Conservation (phyloP, 345 rosid species). For the Lepidium sativum region DNA sequence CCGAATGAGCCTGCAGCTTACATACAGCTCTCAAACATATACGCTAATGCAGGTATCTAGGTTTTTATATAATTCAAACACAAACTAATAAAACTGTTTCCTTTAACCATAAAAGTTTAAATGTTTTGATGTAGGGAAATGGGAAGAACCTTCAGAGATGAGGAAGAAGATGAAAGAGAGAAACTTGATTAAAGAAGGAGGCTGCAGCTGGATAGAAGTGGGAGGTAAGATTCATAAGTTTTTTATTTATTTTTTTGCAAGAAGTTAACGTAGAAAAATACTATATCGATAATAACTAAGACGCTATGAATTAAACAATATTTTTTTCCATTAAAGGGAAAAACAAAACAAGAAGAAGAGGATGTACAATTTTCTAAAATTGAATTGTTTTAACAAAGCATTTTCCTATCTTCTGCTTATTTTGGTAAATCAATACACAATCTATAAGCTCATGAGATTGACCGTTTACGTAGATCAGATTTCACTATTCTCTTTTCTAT, state of each 20-base stretch:
- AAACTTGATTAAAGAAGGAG: slow-evolving; percentile 63
- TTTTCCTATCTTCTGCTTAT: background rate
- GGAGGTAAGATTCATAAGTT: slow-evolving; percentile 53
- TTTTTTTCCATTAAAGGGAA: too few relatives aligned
- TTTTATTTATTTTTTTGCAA: too few relatives aligned
- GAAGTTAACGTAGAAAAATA: too few relatives aligned
- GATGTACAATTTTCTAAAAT: too few relatives aligned
- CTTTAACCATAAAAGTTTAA: background rate
- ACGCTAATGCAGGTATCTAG: slow-evolving; percentile 39
- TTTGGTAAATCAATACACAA: slow-evolving; percentile 7
- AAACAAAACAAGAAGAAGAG: too few relatives aligned
- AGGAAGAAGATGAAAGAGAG: slow-evolving; percentile 57
- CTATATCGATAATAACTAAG: too few relatives aligned
- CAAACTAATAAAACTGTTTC: background rate
- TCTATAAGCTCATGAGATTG: background rate
- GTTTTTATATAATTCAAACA: background rate
- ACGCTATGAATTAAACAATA: too few relatives aligned
- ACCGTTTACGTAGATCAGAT: background rate
- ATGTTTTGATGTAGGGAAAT: slow-evolving; percentile 28
- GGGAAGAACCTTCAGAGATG: slow-evolving; percentile 46
- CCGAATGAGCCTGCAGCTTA: slow-evolving; percentile 61
- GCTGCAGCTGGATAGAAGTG: slow-evolving; percentile 76
- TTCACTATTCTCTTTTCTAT: background rate
- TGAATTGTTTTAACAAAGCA: too few relatives aligned
- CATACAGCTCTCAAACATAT: slow-evolving; percentile 58